These are phyloP conservation scores for Aquilaria agallochum DNA, from an alignment of 441 rosid species.

Conservation along the genomic window DNA sequence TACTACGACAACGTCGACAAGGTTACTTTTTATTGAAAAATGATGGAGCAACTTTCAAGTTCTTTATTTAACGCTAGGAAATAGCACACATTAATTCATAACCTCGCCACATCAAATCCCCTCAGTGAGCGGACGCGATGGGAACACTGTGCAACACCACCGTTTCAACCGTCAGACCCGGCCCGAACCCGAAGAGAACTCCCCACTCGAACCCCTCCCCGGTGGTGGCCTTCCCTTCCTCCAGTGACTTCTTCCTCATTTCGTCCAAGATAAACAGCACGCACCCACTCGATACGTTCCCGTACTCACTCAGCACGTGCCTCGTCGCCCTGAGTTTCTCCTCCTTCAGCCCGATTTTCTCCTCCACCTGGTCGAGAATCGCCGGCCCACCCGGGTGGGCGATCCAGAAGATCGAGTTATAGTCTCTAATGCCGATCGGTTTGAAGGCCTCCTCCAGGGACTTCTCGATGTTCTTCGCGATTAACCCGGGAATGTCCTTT, in stretches of 20 bases:
- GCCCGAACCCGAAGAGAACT: slow-evolving; percentile 8
- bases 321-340: slow-evolving; percentile 30
- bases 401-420: slow-evolving; percentile 34
- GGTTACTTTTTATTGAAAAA: too few relatives aligned
- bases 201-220: slow-evolving; percentile 43
- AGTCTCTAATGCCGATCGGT: slow-evolving; percentile 26
- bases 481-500: slow-evolving; percentile 25
- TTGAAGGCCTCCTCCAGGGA: slow-evolving; percentile 26
- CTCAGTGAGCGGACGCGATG: slow-evolving; percentile 1
- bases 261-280: slow-evolving; percentile 5
- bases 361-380: slow-evolving; percentile 28
- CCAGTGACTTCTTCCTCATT: slow-evolving; percentile 30
- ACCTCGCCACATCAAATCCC: too few relatives aligned
- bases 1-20: too few relatives aligned
- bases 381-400: slow-evolving; percentile 37
- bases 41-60: too few relatives aligned
- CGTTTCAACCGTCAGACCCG: slow-evolving; percentile 34
- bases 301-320: slow-evolving; percentile 32
- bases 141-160: slow-evolving; percentile 30
- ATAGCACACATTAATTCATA: too few relatives aligned
- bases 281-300: slow-evolving; percentile 35
- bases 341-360: slow-evolving; percentile 22
- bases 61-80: too few relatives aligned
- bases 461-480: slow-evolving; percentile 28
- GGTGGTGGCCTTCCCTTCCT: slow-evolving; percentile 25